These are phyloP conservation scores for Pichia nakasei DNA, from an alignment of 805 yeast species.

Conservation along the genomic window DNA sequence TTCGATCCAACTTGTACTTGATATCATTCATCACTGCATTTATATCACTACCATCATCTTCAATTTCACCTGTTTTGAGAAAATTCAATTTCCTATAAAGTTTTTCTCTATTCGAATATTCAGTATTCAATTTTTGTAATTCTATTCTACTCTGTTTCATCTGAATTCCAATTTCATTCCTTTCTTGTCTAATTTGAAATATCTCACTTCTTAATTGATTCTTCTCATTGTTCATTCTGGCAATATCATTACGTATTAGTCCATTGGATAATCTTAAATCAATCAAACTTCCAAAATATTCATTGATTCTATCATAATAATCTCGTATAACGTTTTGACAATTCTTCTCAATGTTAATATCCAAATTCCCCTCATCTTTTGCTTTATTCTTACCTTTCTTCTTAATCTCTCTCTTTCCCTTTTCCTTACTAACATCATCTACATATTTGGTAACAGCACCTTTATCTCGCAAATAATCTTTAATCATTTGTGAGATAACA, in stretches of 20 bases:
- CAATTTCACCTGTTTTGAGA: neutral
- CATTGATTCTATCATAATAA: constrained; percentile 18
- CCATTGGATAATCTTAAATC: constrained; percentile 31
- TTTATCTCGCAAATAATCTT: constrained; percentile 21
- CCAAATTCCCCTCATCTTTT: neutral
- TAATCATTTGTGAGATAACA: constrained; percentile 24
- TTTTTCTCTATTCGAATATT: constrained; percentile 7
- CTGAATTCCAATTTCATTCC: constrained; percentile 8
- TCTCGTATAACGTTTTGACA: constrained; percentile 11
- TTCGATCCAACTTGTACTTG: neutral
- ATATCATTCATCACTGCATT: neutral
- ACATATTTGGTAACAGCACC: constrained; percentile 10
- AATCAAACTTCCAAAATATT: constrained; percentile 25
- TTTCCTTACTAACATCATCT: neutral
- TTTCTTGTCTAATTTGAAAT: constrained; percentile 21
- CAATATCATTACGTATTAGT: constrained; percentile 23
- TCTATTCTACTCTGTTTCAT: constrained; percentile 4
- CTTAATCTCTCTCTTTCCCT: neutral
- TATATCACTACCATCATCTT: neutral
- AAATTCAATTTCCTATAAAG: constrained; percentile 3
- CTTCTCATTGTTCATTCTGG: constrained; percentile 23
- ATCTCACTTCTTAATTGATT: constrained; percentile 23
- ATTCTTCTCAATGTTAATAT: neutral
- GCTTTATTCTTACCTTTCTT: neutral
- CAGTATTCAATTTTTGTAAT: neutral